A percentile compares a stretch with the other conserved stretches of the same genome.
These are phyloP conservation scores for Termitomyces bulborhizus DNA, from an alignment of 768 basidiomycete genomes.

Conservation along the genomic window DNA sequence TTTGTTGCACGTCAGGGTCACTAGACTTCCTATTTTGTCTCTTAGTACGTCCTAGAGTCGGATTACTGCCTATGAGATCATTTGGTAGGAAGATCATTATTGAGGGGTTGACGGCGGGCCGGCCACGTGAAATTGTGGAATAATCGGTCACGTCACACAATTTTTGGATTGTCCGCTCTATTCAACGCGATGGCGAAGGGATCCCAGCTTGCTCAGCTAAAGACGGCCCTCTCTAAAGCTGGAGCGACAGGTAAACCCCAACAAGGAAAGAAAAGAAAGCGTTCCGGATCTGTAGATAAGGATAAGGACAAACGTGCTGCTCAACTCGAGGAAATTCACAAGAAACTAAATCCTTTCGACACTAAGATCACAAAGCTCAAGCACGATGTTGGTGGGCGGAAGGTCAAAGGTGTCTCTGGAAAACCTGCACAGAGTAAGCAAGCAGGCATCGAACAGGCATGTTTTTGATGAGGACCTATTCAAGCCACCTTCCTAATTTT, in stretches of 20 bases:
- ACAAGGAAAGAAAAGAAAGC: slow-evolving; percentile 65
- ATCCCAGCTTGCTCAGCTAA: slow-evolving; percentile 89
- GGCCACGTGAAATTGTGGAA: not conserved
- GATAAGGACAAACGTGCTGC: slow-evolving; percentile 80
- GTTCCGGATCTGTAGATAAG: slow-evolving; percentile 52
- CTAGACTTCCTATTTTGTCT: slow-evolving; percentile 16
- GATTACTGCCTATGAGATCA: slow-evolving; percentile 18
- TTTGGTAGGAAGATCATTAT: too few species aligned
- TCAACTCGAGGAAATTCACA: slow-evolving; percentile 78
- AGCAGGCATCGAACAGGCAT: slow-evolving; percentile 83
- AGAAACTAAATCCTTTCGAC: slow-evolving; percentile 91
- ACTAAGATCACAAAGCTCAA: slow-evolving; percentile 87
- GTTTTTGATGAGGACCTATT: slow-evolving; percentile 13
- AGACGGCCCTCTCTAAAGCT: slow-evolving; percentile 72
- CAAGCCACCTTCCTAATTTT: not conserved
- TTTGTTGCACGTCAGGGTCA: not conserved
- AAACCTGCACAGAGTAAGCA: slow-evolving; percentile 86
- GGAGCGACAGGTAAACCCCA: slow-evolving; percentile 64
- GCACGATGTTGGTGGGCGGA: slow-evolving; percentile 88
- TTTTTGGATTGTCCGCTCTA: slow-evolving; percentile 6
- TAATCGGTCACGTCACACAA: slow-evolving; percentile 6
- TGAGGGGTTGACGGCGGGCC: too few species aligned
- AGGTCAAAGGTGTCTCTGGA: slow-evolving; percentile 76
- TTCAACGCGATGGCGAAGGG: slow-evolving; percentile 58
- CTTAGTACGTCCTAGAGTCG: slow-evolving; percentile 52